Evolutionary conservation across 1,284 basidiomycete genomes (phyloP).

Genomic region (Sporisorium exsertum): DNA sequence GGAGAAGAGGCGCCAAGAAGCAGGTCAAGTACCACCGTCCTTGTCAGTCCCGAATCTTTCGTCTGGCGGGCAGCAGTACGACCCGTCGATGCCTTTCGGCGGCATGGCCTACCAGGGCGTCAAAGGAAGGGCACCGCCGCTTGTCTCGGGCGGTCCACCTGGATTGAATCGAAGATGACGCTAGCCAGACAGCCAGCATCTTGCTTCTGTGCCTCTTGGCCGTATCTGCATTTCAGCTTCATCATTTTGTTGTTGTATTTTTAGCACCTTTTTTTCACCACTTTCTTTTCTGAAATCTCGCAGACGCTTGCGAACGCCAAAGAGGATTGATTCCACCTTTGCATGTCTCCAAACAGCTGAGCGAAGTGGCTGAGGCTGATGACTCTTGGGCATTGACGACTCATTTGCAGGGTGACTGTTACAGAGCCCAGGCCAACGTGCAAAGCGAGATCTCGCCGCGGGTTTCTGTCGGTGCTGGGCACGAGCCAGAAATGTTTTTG

Average conservation of each 20-base stretch:
- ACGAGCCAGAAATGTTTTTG: slow-evolving; percentile 18
- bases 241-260: slow-evolving; percentile 32
- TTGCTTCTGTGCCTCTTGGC: background rate
- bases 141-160: slow-evolving; percentile 29
- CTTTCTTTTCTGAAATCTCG: background rate
- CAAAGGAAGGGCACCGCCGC: slow-evolving; percentile 45
- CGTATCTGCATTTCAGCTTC: slow-evolving; percentile 2
- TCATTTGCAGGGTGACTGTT: background rate
- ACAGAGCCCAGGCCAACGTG: background rate
- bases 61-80: slow-evolving; percentile 9
- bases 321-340: background rate
- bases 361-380: background rate
- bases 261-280: slow-evolving; percentile 6
- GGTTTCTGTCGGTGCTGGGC: slow-evolving; percentile 3
- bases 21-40: slow-evolving; percentile 17
- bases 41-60: background rate
- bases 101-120: slow-evolving; percentile 49
- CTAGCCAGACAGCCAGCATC: background rate
- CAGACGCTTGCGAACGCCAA: background rate
- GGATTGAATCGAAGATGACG: slow-evolving; percentile 33
- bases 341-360: background rate
- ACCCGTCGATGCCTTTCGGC: slow-evolving; percentile 31
- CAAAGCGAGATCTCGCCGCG: background rate
- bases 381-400: too few relatives aligned
- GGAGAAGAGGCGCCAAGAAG: slow-evolving; percentile 32